phyloP scores from a whole-genome alignment of 2,329 filamentous ascomycete species.

The Paraphaeosphaeria sporulosa region DNA sequence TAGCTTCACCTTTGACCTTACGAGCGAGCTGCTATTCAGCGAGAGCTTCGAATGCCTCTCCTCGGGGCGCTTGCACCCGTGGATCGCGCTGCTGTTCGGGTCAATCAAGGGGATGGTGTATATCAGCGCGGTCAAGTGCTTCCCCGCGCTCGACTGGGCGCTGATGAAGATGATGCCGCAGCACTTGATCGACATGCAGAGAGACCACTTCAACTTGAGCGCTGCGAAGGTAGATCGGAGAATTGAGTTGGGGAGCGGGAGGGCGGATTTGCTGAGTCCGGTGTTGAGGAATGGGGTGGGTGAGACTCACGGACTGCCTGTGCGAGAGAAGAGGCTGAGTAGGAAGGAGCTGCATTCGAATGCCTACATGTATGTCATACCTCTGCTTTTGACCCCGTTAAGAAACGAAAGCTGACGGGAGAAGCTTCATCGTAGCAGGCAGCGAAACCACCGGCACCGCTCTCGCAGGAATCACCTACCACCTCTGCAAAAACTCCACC shows the following conservation, averaged over 20 bases:
- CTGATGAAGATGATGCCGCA: conserved; percentile 12
- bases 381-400: no score
- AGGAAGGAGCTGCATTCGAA: no score
- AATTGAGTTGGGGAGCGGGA: conserved; percentile 9
- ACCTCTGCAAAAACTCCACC: conserved; percentile 27
- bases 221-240: conserved; percentile 17
- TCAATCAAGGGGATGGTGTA: conserved; percentile 5
- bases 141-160: conserved; percentile 12
- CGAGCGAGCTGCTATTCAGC: conserved; percentile 60
- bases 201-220: conserved; percentile 15
- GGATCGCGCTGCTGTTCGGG: conserved; percentile 29
- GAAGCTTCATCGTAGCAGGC: conserved; percentile 35
- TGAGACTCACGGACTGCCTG: neutral
- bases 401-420: no score
- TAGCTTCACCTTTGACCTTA: conserved; percentile 26
- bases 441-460: conserved; percentile 49
- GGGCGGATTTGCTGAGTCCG: conserved; percentile 16
- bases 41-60: conserved; percentile 50
- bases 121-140: conserved; percentile 8
- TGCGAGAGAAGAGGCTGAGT: no score
- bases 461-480: conserved; percentile 39
- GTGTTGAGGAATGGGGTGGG: conserved; percentile 14
- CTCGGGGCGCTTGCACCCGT: conserved; percentile 39
- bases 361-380: no score
- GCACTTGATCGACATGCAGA: conserved; percentile 10